Evolutionary conservation across 805 yeast genomes (phyloP), one percentile per base, ranked within the genome.

Genomic region (Saturnispora silvae): DNA sequence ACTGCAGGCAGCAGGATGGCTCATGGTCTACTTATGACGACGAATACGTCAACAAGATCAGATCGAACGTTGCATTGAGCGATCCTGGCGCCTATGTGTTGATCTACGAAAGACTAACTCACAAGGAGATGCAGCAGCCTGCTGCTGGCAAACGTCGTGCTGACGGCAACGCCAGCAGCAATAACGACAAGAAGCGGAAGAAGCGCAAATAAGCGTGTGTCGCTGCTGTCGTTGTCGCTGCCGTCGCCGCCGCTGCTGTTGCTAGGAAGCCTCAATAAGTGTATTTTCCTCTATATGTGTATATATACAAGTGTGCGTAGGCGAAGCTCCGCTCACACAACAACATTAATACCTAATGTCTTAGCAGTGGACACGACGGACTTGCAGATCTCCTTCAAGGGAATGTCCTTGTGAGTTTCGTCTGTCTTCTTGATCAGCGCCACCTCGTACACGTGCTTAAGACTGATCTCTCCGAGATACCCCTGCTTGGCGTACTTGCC

Each of bases 11-110:
- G 58, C 95, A 96, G 1, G 92, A 83, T 58, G 89, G 86, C 2
- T 61, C 80, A 2, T 92, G 97, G 98, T 78, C 85, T 20, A 78
- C 85, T 8, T 92, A 89, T 57, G 97, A 92, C 54, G 98, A 92
- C 55, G 98, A 92, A 51, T 75, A 79, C 51, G 76, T 84, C 47
- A 81, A 83, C 51, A 67, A 66, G 41, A 76, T 83, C 37, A 67
- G 78, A 25, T 92, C 83, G 50, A 67, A 72, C 40, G 75, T 72
- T 31, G 95, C 84, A 3, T 64, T 85, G 45, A 73, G 74, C 46
- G 95, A 89, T 51, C 82, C 89, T 11, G 75, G 85, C 26, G 97
- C 97, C 4, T 92, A 92, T 60, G 87, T 87, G 42, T 67, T 92
- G 57, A 65, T 92, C 16, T 92, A 92, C 60, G 75, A 87, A 30